These are phyloP conservation scores for Uronychia binucleata DNA, from an alignment of 73 alveolate genomes.

Conservation along the genomic window DNA sequence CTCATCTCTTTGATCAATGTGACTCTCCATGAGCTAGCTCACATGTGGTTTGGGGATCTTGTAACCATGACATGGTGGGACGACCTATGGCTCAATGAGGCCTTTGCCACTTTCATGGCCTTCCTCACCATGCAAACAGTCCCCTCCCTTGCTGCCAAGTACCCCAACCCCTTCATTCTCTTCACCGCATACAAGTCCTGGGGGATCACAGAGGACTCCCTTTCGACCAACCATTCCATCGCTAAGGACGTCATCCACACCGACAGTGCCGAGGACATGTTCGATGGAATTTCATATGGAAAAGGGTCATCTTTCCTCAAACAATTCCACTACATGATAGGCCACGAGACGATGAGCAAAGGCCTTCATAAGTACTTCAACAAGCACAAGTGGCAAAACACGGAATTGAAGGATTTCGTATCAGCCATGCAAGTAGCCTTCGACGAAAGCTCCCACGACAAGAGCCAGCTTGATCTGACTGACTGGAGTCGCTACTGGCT, in stretches of 20 bases:
- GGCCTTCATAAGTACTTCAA: conserved; percentile 88
- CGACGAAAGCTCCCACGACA: not conserved
- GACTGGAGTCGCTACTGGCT: conserved; percentile 46
- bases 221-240: conserved; percentile 91
- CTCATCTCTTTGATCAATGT: conserved; percentile 77
- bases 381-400: conserved; percentile 80
- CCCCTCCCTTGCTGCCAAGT: conserved; percentile 24
- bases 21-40: conserved; percentile 96
- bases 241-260: conserved; percentile 79
- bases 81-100: conserved; percentile 98
- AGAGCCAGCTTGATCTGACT: conserved; percentile 1
- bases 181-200: conserved; percentile 55
- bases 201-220: conserved; percentile 64
- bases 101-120: conserved; percentile 95
- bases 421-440: conserved; percentile 36
- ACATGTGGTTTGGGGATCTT: conserved; percentile 98
- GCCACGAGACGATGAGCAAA: conserved; percentile 80
- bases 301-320: conserved; percentile 95
- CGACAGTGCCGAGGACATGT: conserved; percentile 87
- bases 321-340: conserved; percentile 87
- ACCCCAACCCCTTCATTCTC: conserved; percentile 74
- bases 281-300: conserved; percentile 94
- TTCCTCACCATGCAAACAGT: conserved; percentile 68
- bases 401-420: conserved; percentile 39
- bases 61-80: conserved; percentile 99